phyloP scores from a whole-genome alignment of 768 basidiomycete species.

The Mycena crocata region DNA sequence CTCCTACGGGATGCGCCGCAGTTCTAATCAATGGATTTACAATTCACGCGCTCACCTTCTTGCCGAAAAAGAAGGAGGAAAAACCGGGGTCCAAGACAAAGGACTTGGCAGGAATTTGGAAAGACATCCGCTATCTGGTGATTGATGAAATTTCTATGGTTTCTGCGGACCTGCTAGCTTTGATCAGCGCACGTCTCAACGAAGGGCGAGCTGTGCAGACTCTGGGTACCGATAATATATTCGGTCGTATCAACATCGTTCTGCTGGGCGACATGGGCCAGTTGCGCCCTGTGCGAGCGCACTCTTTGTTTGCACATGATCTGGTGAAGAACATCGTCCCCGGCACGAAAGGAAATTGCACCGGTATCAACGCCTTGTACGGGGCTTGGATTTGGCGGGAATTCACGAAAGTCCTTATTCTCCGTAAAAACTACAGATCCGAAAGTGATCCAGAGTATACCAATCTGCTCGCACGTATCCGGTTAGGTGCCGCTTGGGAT shows the following conservation, averaged over 20 bases:
- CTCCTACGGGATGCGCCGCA: constrained; percentile 10
- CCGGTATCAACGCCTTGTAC: not conserved
- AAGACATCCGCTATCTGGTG: not conserved
- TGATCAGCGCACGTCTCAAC: not conserved
- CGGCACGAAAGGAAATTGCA: not conserved
- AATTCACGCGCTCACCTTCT: constrained; percentile 15
- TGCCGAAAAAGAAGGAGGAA: not conserved
- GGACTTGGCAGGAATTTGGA: not conserved
- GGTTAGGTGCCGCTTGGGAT: constrained; percentile 9
- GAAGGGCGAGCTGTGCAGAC: not conserved
- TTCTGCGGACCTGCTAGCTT: not conserved
- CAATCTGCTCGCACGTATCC: not conserved
- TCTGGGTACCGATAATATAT: not conserved
- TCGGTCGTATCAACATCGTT: constrained; percentile 8
- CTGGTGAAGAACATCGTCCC: not conserved
- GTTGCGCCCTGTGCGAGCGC: not conserved
- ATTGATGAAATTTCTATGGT: constrained; percentile 18
- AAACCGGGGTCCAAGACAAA: not conserved
- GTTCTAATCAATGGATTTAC: constrained; percentile 9
- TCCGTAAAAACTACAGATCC: constrained; percentile 1
- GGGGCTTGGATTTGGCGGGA: constrained; percentile 2
- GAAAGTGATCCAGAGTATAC: not conserved
- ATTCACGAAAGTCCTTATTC: not conserved
- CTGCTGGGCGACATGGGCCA: constrained; percentile 14
- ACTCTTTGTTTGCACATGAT: not conserved